A percentile compares a stretch with the other conserved stretches of the same genome.
phyloP scores from a whole-genome alignment of 176 grass and related monocot genomes.

The Cenchrus fungigraminus region DNA sequence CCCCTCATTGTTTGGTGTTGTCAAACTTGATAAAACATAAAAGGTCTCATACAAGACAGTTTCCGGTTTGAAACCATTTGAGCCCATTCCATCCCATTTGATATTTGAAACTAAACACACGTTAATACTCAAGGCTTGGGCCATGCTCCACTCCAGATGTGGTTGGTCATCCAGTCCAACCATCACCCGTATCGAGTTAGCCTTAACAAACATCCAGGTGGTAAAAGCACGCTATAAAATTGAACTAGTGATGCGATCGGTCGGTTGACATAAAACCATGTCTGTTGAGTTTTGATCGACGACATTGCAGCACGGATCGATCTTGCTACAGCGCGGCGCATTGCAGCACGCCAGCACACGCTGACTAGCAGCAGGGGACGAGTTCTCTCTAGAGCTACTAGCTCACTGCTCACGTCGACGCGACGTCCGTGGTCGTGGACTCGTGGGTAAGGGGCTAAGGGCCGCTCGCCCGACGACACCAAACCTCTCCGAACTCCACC shows the following conservation, averaged over 20 bases:
- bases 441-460: not conserved
- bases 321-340: too few relatives aligned
- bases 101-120: too few relatives aligned
- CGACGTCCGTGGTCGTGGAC: not conserved
- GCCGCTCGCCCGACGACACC: conserved; percentile 39
- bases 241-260: not conserved
- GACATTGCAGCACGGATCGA: not conserved
- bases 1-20: too few relatives aligned
- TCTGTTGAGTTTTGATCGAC: not conserved
- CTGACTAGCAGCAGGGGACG: too few relatives aligned
- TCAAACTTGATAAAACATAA: too few relatives aligned
- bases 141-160: not conserved
- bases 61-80: too few relatives aligned
- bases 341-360: too few relatives aligned
- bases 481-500: conserved; percentile 27
- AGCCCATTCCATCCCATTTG: too few relatives aligned
- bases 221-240: not conserved
- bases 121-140: too few relatives aligned
- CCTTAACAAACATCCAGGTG: conserved; percentile 35
- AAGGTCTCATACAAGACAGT: too few relatives aligned
- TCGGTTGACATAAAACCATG: not conserved
- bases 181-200: not conserved
- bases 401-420: not conserved
- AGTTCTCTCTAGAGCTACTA: not conserved
- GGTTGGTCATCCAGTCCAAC: conserved; percentile 16